Evolutionary conservation across 2,329 filamentous ascomycete species (phyloP), one percentile per base, ranked within the genome.

Genomic region (Elsinoe ampelina): DNA sequence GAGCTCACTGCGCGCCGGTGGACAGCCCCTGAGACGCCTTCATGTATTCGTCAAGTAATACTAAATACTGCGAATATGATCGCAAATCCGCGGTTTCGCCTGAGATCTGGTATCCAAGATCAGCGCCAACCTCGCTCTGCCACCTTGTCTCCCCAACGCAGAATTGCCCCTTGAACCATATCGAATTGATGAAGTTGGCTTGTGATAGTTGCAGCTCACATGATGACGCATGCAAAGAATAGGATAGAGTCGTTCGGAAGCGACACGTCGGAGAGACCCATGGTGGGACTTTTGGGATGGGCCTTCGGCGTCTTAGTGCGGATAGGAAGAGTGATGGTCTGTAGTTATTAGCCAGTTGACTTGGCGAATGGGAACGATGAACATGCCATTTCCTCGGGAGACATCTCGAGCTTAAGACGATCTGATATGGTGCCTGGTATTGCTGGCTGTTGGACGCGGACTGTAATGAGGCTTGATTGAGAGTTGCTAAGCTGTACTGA

Each of bases 241-340:
- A 35, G 48, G n/a, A 52, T 39, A 11, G 48, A 52, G 48, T 52
- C 30, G 48, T 52, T 52, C 8, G 48, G 48, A 20, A 52, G 34
- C 5, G 26, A 35, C 5, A 30, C 26, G 30, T 26, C 45, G 7
- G 45, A 50, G 11, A 19, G 12, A 10, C 22, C 26, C 10, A 8
- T 34, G 3, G 45, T 50, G 5, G 48, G 13, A 52, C 34, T n/a
- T 20, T 17, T 13, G 7, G 48, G 32, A 15, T 38, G 32, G 15
- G 22, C 6, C n/a, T 34, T 26, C 3, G 12, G 32, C 22, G 48
- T 26, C 19, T 52, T 36, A 2, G 48, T 34, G 12, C 15, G 32
- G 15, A 39, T 8, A 38, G 48, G 19, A 7, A 35, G 48, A 2
- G n/a, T 38, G 19, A 26, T 36, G 15, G 34, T 52, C 48, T 52